Percentiles rank a stretch among this genome's conserved stretches.
Evolutionary conservation across 2,329 filamentous ascomycete species (phyloP).

Genomic region (Diaporthe vexans): DNA sequence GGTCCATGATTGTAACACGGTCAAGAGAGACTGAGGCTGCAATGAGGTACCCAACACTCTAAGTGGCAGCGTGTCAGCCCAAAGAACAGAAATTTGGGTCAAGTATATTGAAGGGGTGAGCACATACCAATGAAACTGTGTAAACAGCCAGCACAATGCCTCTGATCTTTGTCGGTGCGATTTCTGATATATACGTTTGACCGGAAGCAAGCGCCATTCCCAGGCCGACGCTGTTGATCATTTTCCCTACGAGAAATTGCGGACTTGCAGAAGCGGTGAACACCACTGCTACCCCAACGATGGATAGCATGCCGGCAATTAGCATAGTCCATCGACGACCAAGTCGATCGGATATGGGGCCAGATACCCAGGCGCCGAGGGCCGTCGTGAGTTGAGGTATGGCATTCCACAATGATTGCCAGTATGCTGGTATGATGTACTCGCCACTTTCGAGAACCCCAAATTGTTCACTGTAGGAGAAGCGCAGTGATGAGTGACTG

Average conservation of each 20-base stretch:
- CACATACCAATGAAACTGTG: conserved; percentile 26
- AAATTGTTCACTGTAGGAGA: conserved; percentile 11
- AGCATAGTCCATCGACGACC: conserved; percentile 27
- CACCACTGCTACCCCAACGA: conserved; percentile 20
- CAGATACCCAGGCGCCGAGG: conserved; percentile 27
- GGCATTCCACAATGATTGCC: conserved; percentile 36
- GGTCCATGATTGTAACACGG: conserved; percentile 30
- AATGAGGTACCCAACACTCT: conserved; percentile 34
- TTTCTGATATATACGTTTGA: conserved; percentile 35
- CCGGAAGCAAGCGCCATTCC: conserved; percentile 22
- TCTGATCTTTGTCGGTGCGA: conserved; percentile 31
- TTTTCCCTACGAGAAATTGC: conserved; percentile 24
- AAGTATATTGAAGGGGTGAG: no score
- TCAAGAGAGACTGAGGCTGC: conserved; percentile 29
- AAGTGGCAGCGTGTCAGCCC: not conserved
- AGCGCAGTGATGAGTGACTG: no score
- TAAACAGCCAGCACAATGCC: conserved; percentile 23
- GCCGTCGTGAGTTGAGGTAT: conserved; percentile 33
- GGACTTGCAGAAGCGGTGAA: conserved; percentile 12
- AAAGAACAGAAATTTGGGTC: not conserved
- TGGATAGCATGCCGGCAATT: conserved; percentile 14
- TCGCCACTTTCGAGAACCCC: conserved; percentile 18
- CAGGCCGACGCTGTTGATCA: conserved; percentile 19
- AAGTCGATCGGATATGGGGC: conserved; percentile 22
- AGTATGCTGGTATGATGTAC: conserved; percentile 30